phyloP scores from a whole-genome alignment of 1,284 basidiomycete genomes.

The Lentinula novae-zelandiae region DNA sequence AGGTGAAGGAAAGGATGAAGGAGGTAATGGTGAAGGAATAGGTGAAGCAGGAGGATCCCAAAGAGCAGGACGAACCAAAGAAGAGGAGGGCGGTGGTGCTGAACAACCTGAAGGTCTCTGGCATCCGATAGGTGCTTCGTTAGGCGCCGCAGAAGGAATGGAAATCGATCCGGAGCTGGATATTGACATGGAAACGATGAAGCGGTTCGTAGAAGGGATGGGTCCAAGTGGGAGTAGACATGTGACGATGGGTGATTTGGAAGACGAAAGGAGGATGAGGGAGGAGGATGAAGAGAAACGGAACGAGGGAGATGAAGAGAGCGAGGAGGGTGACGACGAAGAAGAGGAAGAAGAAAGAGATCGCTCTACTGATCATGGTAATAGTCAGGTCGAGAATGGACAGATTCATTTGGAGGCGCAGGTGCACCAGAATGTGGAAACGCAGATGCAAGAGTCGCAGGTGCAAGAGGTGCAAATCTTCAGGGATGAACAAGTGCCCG shows the following conservation, averaged over 20 bases:
- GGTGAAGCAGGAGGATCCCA: slow-evolving; percentile 23
- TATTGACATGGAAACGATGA: slow-evolving; percentile 46
- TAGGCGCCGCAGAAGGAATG: slow-evolving; percentile 44
- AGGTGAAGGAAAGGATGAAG: slow-evolving; percentile 16
- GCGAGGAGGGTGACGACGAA: too few species aligned
- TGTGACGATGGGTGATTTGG: slow-evolving; percentile 66
- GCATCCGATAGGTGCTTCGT: slow-evolving; percentile 1
- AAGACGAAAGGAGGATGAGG: slow-evolving; percentile 47
- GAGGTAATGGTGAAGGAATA: slow-evolving; percentile 17
- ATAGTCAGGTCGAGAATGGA: slow-evolving; percentile 23
- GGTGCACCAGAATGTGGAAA: neutral
- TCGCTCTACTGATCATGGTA: slow-evolving; percentile 26
- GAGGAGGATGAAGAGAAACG: slow-evolving; percentile 43
- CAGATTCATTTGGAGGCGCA: neutral
- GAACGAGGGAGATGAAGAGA: too few species aligned
- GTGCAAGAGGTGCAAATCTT: too few species aligned
- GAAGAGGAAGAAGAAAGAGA: slow-evolving; percentile 23
- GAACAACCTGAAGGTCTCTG: neutral
- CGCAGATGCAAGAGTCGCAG: neutral
- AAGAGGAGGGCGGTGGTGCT: neutral
- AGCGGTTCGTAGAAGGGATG: slow-evolving; percentile 52
- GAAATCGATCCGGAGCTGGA: slow-evolving; percentile 54
- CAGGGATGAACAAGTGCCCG: too few species aligned
- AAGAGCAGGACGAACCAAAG: slow-evolving; percentile 7
- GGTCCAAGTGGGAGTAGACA: slow-evolving; percentile 41